These are phyloP conservation scores for Suillus variegatus DNA, from an alignment of 768 basidiomycete genomes.

Conservation along the genomic window DNA sequence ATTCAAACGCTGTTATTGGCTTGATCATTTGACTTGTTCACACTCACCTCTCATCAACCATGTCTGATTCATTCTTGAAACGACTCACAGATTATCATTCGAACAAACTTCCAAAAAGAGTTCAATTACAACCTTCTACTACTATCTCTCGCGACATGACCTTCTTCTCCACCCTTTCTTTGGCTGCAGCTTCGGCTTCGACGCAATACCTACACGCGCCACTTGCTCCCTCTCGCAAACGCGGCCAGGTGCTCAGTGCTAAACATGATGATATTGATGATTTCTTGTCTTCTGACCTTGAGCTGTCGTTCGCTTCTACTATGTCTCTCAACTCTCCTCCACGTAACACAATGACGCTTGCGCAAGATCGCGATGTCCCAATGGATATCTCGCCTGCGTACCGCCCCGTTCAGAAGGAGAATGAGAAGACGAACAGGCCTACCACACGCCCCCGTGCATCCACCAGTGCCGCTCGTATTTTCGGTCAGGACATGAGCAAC, in stretches of 20 bases:
- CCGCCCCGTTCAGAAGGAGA: constrained; percentile 27
- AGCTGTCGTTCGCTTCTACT: constrained; percentile 80
- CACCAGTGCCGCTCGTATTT: constrained; percentile 65
- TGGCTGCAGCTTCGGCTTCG: constrained; percentile 43
- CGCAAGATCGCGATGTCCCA: constrained; percentile 56
- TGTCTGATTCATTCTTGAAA: constrained; percentile 38
- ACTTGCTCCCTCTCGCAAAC: constrained; percentile 48
- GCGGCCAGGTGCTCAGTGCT: constrained; percentile 42
- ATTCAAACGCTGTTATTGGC: constrained; percentile 19
- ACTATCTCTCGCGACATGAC: constrained; percentile 49
- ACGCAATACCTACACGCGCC: constrained; percentile 45
- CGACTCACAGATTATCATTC: constrained; percentile 41
- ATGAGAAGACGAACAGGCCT: constrained; percentile 30
- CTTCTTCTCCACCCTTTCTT: constrained; percentile 45
- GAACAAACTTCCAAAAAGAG: constrained; percentile 49
- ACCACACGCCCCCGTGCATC: constrained; percentile 61
- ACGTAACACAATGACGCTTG: constrained; percentile 44
- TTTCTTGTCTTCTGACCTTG: constrained; percentile 74
- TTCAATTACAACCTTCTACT: constrained; percentile 28
- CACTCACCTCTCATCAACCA: constrained; percentile 21
- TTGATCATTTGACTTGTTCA: constrained; percentile 23
- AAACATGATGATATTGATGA: constrained; percentile 59
- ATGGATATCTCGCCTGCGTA: constrained; percentile 85
- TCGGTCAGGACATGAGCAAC: constrained; percentile 78
- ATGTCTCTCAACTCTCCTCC: constrained; percentile 79